phyloP scores from a whole-genome alignment of 2,329 filamentous ascomycete genomes.

The Phyllosticta paracitricarpa region DNA sequence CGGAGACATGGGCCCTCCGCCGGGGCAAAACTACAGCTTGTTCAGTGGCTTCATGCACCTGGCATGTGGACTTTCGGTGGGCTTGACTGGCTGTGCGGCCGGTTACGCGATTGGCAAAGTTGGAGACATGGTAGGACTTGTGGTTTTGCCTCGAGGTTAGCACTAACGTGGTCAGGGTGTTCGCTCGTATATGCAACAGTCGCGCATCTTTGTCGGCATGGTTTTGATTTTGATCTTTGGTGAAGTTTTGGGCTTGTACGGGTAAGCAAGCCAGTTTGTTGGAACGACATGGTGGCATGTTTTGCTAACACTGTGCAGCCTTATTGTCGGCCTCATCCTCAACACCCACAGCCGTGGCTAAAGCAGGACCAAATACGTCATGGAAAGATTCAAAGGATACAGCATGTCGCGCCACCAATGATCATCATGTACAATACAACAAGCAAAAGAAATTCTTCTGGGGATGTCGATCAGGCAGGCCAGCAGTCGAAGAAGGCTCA shows the following conservation, averaged over 20 bases:
- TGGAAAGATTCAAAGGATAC: not conserved
- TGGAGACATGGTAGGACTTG: conserved; percentile 63
- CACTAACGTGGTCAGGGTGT: conserved; percentile 49
- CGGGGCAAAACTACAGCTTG: conserved; percentile 61
- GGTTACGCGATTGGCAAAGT: conserved; percentile 77
- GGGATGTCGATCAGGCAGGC: not conserved
- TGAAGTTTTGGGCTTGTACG: conserved; percentile 92
- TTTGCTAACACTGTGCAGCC: conserved; percentile 39
- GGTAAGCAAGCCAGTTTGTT: conserved; percentile 48
- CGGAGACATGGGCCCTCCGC: conserved; percentile 70
- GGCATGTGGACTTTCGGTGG: conserved; percentile 75
- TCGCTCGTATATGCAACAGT: conserved; percentile 91
- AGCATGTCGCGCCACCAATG: not conserved
- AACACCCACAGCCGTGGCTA: conserved; percentile 70
- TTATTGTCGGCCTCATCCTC: conserved; percentile 87
- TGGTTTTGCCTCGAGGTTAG: not conserved
- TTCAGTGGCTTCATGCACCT: conserved; percentile 94
- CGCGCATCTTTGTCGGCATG: conserved; percentile 95
- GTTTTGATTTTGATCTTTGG: conserved; percentile 97
- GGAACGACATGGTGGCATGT: no score
- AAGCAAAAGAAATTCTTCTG: not conserved
- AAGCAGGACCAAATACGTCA: not conserved
- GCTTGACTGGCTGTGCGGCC: conserved; percentile 29
- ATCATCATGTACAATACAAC: not conserved
- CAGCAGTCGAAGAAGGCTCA: not conserved